Base-by-base conservation (phyloP, 805 yeast species). In the Ogataea kodamae region DNA sequence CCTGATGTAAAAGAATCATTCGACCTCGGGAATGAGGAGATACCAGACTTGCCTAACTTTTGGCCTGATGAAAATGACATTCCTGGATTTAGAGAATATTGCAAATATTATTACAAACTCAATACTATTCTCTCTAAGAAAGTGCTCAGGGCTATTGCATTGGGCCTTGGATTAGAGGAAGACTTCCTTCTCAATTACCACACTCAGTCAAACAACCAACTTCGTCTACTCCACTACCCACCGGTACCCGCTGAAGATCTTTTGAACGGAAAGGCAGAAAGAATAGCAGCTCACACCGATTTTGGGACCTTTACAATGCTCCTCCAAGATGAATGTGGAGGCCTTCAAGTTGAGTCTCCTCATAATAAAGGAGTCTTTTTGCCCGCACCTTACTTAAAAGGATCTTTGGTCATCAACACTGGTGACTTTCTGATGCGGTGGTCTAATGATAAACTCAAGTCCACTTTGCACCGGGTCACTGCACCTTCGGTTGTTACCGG, bases 201-300 rank as follows among this genome's bases (percentile, higher is more conserved):
- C 20, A 42, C 50, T 5, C 47, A 48, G 5, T 53, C 61, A 4
- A 43, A 49, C 31, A 55, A 59, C 21, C 55, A 54, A 13, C 40
- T 55, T 10, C 47, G 68, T 28, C 29, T 62, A 21, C 40, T 61
- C n/a, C 66, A 60, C 33, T 64, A 63, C 26, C 54, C 54, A 14
- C 44, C 49, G 13, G 35, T 45, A 4, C 58, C 63, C 4, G 54
- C 44, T 5, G 53, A 52, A 22, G 57, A 51, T 8, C 48, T 54
- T 13, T 33, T 47, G 4, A 46, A 41, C 3, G 59, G 51, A 4
- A 48, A 50, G 15, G 52, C 55, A 30, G 54, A 57, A 31, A 57
- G 67, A n/a, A 59, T 61, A 34, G 67, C 65, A 6, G 63, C 67
- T 2, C 68, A 64, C 39, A 61, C 65, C 3, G 68, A 64, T 36